Evolutionary conservation across 495 filamentous ascomycete genomes (phyloP), one percentile per base, ranked within the genome.

Genomic region (Aspergillus saccharolyticus): DNA sequence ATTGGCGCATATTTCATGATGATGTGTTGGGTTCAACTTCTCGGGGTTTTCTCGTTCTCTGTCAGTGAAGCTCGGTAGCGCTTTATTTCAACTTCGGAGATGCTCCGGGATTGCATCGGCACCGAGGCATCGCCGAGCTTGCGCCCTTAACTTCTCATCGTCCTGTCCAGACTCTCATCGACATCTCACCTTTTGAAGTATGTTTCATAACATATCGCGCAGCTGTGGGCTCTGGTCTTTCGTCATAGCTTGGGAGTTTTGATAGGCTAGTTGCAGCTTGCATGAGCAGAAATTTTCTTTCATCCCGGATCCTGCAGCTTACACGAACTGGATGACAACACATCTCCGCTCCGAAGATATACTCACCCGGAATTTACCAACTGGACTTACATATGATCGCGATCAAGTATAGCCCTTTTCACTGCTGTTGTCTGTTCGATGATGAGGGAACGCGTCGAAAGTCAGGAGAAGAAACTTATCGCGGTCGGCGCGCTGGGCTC

Each of bases 71-170:
- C 25, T 28, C 25, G 25, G 9, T 9, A 28, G 20, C 14, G 19
- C n/a, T 4, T 16, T 3, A 12, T 21, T 6, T 22, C 9, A 12
- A 6, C 4, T 9, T 50, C 22, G 21, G 47, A n/a, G 4, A 3
- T n/a, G 8, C 3, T 28, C 12, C 47, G 47, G 47, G 20, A 17
- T 1, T 3, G 2, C 0, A 22, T 50, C 47, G 47, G 47, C 15
- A 24, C 47, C 47, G 47, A 50, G 14, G 3, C 14, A 50, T 50
- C 22, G 47, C 47, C 47, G 47, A 50, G 47, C 17, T 46, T 20
- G 22, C 22, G 44, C 17, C 44, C 44, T 47, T 22, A 21, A 14
- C 12, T 15, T 15, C 4, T 22, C 44, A 7, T 47, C 44, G 17
- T 22, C 17, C 18, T 22, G 9, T 21, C 33, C 33, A 39, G 33